Conservation (phyloP, 208 protist genomes). For the Porcisia deanei region DNA sequence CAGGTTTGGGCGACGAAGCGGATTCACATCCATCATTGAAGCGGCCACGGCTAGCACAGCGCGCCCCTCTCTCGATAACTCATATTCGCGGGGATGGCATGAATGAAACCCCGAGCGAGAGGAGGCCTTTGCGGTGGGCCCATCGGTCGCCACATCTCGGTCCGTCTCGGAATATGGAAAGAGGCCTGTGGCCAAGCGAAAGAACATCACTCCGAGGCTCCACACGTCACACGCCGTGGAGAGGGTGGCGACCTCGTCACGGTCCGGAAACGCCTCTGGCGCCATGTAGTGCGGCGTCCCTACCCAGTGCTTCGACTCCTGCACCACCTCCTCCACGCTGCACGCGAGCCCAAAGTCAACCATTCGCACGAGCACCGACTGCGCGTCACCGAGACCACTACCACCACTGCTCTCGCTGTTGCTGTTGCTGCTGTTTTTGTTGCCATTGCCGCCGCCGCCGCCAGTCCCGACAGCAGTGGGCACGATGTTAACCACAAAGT, state of each 20-base stretch:
- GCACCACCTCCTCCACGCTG: neutral
- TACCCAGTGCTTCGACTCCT: neutral
- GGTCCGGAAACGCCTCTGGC: conserved; percentile 2
- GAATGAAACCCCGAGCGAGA: neutral
- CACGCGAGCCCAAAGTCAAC: conserved; percentile 24
- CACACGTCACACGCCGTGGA: conserved; percentile 21
- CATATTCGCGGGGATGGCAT: neutral
- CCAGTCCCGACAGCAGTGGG: conserved; percentile 24
- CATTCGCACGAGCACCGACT: conserved; percentile 11
- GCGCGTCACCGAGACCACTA: neutral
- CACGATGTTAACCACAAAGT: conserved; percentile 96
- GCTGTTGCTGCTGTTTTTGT: too few relatives aligned
- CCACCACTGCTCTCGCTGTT: neutral
- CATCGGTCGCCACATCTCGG: neutral
- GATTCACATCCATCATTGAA: neutral
- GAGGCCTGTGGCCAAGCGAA: conserved; percentile 6
- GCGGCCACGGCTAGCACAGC: neutral
- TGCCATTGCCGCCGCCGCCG: neutral
- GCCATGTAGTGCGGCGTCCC: conserved; percentile 19
- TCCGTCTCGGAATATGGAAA: neutral
- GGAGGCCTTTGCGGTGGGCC: neutral
- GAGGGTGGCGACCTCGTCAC: neutral
- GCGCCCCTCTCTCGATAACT: neutral
- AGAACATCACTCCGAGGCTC: conserved; percentile 23
- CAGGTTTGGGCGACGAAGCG: neutral